Evolutionary conservation across 106 monocot genomes (phyloP).

Genomic region (Chionographis japonica): DNA sequence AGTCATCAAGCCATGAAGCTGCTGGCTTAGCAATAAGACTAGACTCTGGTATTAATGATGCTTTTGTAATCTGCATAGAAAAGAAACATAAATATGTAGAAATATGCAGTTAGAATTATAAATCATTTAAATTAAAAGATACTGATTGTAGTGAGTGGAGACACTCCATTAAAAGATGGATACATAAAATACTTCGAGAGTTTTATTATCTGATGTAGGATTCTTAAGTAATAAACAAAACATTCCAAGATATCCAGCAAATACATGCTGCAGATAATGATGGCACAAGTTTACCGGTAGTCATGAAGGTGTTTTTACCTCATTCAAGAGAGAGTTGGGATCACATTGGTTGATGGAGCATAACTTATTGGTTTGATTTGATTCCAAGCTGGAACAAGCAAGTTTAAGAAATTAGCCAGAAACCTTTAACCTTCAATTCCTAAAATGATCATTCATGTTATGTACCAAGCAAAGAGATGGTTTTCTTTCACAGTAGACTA

Average conservation of each 20-base stretch:
- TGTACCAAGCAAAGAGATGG: neutral
- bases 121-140: too few relatives aligned
- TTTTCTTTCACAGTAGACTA: too few relatives aligned
- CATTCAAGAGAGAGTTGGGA: slow-evolving; percentile 79
- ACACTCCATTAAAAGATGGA: too few relatives aligned
- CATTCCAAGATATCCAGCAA: too few relatives aligned
- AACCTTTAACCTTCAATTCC: neutral
- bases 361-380: slow-evolving; percentile 78
- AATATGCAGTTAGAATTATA: too few relatives aligned
- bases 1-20: slow-evolving; percentile 99
- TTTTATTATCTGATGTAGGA: too few relatives aligned
- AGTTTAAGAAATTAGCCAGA: slow-evolving; percentile 6
- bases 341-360: slow-evolving; percentile 96
- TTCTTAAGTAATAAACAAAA: too few relatives aligned
- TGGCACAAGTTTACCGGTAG: neutral
- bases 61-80: slow-evolving; percentile 59
- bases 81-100: neutral
- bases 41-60: slow-evolving; percentile 61
- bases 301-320: slow-evolving; percentile 45
- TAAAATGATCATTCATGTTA: neutral
- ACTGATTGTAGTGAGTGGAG: too few relatives aligned
- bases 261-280: too few relatives aligned
- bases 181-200: too few relatives aligned
- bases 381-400: slow-evolving; percentile 54
- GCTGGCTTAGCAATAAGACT: slow-evolving; percentile 97